Evolutionary conservation across 192 early-diverging fungal species (phyloP), one percentile per base, ranked within the genome.

Genomic region (Coemansia sp.): DNA sequence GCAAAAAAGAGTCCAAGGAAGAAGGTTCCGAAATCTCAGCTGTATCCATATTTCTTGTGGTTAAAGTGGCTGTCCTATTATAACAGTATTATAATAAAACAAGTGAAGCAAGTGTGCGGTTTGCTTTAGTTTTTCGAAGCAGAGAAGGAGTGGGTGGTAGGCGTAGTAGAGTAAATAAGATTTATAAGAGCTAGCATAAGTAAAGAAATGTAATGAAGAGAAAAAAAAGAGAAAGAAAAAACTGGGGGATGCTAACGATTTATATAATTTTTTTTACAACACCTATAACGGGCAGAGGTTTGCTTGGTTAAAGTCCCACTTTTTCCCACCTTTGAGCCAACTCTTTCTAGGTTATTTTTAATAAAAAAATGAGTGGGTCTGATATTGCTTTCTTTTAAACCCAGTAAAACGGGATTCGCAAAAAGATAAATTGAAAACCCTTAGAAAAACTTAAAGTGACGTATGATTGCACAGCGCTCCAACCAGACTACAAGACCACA

Each of bases 401-500:
- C 25, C 10, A 48, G 4, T 10, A 17, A 17, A 2, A 61, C n/a
- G 14, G 15, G 15, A 7, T n/a, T 45, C 41, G 3, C 14, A 10
- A 61, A 49, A 17, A 9, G 49, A 51, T 6, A 5, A 5, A 17
- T 51, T 6, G 2, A 9, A 22, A 22, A 11, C 0, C 12, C 7
- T 17, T 56, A 19, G 3, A 37, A n/a, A 56, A 7, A 0, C 27
- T 0, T 8, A 41, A 17, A 58, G 23, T 11, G 57, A 9, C 8
- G 43, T 0, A 5, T 6, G 22, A 1, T 21, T 8, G 37, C 37
- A 38, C 14, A 17, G 2, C 2, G 9, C 32, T 8, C 7, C 32
- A 35, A 35, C 7, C 32, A 35, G 6, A 37, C 52, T 59, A 70
- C 6, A 71, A 53, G 57, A 71, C 51, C n/a, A 50, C 29, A 32